phyloP scores from a whole-genome alignment of 305 asterid species.

The Fraxinus ornus region DNA sequence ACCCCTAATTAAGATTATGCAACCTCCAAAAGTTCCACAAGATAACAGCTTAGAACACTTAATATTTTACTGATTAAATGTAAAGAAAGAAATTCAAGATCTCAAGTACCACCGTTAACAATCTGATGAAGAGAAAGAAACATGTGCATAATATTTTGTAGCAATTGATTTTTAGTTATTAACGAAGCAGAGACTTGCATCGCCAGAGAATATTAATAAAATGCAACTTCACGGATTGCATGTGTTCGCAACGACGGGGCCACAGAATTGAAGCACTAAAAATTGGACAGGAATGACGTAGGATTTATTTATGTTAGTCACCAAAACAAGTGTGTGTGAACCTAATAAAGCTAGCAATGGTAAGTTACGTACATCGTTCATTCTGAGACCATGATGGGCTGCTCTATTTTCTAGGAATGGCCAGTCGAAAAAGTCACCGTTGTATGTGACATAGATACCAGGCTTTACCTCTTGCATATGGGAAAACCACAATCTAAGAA shows the following conservation, averaged over 20 bases:
- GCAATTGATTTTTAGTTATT: constrained; percentile 16
- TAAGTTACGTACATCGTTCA: constrained; percentile 64
- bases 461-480: constrained; percentile 97
- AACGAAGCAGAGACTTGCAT: constrained; percentile 3
- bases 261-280: constrained; percentile 12
- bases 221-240: background rate
- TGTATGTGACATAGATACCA: constrained; percentile 94
- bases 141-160: constrained; percentile 4
- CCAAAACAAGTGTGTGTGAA: constrained; percentile 19
- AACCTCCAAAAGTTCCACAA: background rate
- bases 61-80: constrained; percentile 1
- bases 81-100: constrained; percentile 14
- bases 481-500: constrained; percentile 76
- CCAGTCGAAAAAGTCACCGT: constrained; percentile 99
- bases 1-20: constrained; percentile 17
- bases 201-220: constrained; percentile 15
- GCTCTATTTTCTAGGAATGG: constrained; percentile 94
- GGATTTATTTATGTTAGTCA: constrained; percentile 7
- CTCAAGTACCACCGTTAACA: constrained; percentile 19
- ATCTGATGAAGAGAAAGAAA: constrained; percentile 5
- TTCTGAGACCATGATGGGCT: constrained; percentile 71
- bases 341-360: constrained; percentile 25
- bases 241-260: background rate
- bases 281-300: constrained; percentile 2
- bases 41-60: background rate